Evolutionary conservation across 441 rosid genomes (phyloP), one percentile per base, ranked within the genome.

Genomic region (Jatropha podagrica): DNA sequence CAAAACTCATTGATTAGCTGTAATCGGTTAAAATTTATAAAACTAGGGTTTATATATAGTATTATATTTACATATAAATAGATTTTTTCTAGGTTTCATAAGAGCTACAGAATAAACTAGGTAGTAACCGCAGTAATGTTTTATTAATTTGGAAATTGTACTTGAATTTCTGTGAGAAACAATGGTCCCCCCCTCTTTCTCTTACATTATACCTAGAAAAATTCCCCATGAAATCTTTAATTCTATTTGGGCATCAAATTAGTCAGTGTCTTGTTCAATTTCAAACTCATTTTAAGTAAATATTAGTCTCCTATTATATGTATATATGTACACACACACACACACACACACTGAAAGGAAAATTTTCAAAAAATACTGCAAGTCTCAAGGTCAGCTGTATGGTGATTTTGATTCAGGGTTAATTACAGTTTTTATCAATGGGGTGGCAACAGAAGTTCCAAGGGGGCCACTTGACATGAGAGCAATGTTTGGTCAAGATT

Each of bases 371-470:
- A 32, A 32, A 32, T 32, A 32, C 32, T 32, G 32, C 32, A 32
- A 32, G 32, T 32, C 32, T 32, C 32, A 32, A 32, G 1, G 32
- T 32, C 32, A 32, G 32, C 32, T 32, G 23, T 23, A 32, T 32
- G 32, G 32, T 32, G 32, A 2, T 32, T 32, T 32, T 32, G 32
- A 46, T 46, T 2, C 81, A 92, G 98, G 95, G 69, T 83, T 79
- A 55, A 84, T 90, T 81, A 88, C 96, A 77, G 97, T 92, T 52
- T 89, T 91, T 74, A 92, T 95, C 77, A 95, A 95, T 80, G 97
- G 98, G 71, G 86, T 92, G 20, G 82, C 88, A 70, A 93, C 97
- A 66, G 95, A 91, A 85, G 87, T 95, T 52, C 86, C 91, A 62
- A 90, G 91, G 73, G 98, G 99, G 54, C 86, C 90, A 67, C 74